phyloP scores from a whole-genome alignment of 1,284 basidiomycete genomes.

The Peniophora sp. region DNA sequence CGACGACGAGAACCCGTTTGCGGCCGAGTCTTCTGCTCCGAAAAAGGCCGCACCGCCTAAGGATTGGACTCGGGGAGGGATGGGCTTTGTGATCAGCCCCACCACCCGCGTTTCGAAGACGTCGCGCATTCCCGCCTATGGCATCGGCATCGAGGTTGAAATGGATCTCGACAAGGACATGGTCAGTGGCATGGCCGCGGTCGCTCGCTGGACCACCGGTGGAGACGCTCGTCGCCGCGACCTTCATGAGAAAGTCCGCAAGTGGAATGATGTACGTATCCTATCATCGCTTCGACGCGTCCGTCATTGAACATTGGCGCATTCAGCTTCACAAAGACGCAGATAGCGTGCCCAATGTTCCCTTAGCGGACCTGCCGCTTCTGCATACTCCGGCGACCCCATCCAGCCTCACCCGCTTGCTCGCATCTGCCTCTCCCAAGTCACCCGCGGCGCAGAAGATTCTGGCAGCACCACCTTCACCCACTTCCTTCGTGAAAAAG shows the following conservation, averaged over 20 bases:
- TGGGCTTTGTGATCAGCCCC: constrained; percentile 67
- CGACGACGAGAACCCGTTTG: constrained; percentile 67
- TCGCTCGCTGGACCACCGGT: constrained; percentile 74
- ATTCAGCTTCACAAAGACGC: constrained; percentile 42
- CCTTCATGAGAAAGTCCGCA: constrained; percentile 49
- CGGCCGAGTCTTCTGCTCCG: constrained; percentile 29
- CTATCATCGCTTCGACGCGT: not conserved
- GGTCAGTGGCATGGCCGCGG: constrained; percentile 73
- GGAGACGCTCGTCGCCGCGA: constrained; percentile 50
- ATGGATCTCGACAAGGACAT: constrained; percentile 74
- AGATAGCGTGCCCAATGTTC: constrained; percentile 44
- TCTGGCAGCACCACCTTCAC: constrained; percentile 37
- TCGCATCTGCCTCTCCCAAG: constrained; percentile 68
- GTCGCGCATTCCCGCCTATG: constrained; percentile 68
- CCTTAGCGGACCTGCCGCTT: constrained; percentile 56
- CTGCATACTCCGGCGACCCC: constrained; percentile 44
- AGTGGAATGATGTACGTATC: constrained; percentile 52
- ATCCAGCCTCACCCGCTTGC: constrained; percentile 57
- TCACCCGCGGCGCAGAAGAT: constrained; percentile 32
- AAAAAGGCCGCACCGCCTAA: constrained; percentile 28
- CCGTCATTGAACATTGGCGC: constrained; percentile 8
- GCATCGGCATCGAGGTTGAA: constrained; percentile 78
- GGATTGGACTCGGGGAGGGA: constrained; percentile 70
- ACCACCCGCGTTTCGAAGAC: constrained; percentile 61
- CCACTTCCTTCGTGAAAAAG: constrained; percentile 21